Base-by-base conservation (phyloP, 2,329 filamentous ascomycete genomes). In the Botryotinia globosa region DNA sequence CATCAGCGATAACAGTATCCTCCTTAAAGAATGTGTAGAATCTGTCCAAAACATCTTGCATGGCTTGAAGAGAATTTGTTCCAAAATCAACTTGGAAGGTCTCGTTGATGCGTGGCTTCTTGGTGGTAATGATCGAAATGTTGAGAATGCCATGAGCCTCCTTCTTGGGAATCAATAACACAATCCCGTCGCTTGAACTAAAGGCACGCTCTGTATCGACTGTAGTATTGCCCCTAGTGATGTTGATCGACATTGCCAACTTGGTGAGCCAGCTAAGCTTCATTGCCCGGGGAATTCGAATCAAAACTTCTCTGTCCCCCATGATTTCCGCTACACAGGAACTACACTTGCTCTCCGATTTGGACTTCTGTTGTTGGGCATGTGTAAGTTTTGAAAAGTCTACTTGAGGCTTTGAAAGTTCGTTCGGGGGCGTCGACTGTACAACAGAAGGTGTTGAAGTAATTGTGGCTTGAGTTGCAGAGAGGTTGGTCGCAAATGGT, bases 61-160 rank as follows among this genome's bases (percentile, higher is more conserved):
- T 75, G 62, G 73, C 69, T 58, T 78, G 78, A 62, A 74, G 74
- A 59, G 76, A 44, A 58, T 74, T 75, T 2, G 75, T 76, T 42
- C 88, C 87, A 79, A 91, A 89, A 78, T 90, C 86, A 44, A 91
- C 81, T 56, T 85, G 84, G 79, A 90, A 88, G 0, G 86, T 86
- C 81, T 90, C 88, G 77, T 87, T 87, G 75, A 90, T 84, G 79
- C 85, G 87, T 37, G 89, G 89, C 74, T 86, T 87, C 72, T 85
- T 87, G 22, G 84, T 87, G 1, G 89, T 89, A 71, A 86, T 83
- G 51, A 91, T 84, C 3, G 86, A 85, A 62, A 91, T 83, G 70
- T 87, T 87, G 68, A 91, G 80, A 54, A 87, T 80, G 45, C 89
- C 89, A 74, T 88, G 82, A 9, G 88, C 87, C 74, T 91, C 88